Evolutionary conservation across 2,329 filamentous ascomycete genomes (phyloP).

Genomic region (Fusarium staphyleae): DNA sequence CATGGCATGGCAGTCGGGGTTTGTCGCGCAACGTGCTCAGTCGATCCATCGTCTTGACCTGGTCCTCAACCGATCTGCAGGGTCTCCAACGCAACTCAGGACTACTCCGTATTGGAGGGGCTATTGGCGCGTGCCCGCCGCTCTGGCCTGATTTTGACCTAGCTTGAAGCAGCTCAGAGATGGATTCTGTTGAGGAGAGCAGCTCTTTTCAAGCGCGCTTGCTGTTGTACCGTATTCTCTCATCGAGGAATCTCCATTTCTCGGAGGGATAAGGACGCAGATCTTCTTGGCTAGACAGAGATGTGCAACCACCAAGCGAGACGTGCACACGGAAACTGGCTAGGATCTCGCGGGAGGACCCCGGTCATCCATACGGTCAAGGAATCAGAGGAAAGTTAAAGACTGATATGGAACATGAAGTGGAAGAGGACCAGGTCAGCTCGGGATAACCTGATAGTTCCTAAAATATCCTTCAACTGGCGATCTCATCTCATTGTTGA

Average conservation of each 20-base stretch:
- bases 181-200: conserved; percentile 24
- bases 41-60: conserved; percentile 1
- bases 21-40: not conserved
- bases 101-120: conserved; percentile 20
- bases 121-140: conserved; percentile 18
- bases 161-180: not conserved
- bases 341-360: conserved; percentile 32
- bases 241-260: conserved; percentile 27
- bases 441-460: conserved; percentile 9
- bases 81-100: conserved; percentile 14
- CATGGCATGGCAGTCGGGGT: conserved; percentile 7
- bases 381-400: conserved; percentile 27
- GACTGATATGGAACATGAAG: conserved; percentile 24
- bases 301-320: conserved; percentile 33
- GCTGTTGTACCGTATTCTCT: conserved; percentile 2
- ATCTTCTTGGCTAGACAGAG: conserved; percentile 32
- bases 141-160: conserved; percentile 19
- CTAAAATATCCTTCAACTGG: conserved; percentile 22
- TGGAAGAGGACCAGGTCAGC: conserved; percentile 6
- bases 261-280: conserved; percentile 29
- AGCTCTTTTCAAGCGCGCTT: conserved; percentile 1
- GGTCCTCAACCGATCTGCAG: conserved; percentile 10
- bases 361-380: conserved; percentile 37
- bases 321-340: conserved; percentile 41
- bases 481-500: conserved; percentile 27